Base-by-base conservation (phyloP, 1,284 basidiomycete genomes). In the Trichosporon asahii region DNA sequence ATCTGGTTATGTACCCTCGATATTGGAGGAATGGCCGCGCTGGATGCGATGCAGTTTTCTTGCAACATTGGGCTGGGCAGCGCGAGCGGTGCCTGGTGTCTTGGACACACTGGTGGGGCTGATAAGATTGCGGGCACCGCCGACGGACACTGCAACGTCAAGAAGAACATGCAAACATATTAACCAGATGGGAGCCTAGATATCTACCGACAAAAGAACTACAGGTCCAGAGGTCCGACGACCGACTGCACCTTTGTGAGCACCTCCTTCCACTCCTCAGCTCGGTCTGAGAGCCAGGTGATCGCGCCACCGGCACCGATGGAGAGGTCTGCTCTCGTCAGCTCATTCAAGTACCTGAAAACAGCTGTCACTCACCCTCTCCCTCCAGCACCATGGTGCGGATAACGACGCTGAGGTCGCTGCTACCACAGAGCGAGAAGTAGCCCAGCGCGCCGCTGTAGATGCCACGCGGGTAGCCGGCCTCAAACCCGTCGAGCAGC, bases 371-470 rank as follows among this genome's bases (percentile, higher is more conserved):
- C 79, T 76, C 60, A 80, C 79, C 66, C 14, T 85, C 84, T 27
- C 92, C 89, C 72, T 91, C 87, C 72, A 91, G 90, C 84, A 94
- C 90, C 78, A 94, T 93, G 66, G 94, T 97, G 63, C 96, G 90
- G 76, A 99, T 99, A 29, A 93, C 91, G n/a, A 99, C 95, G 14
- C 93, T 92, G 87, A 96, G 93, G 83, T 98, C 95, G 0, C 93
- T 90, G 23, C 90, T 88, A 1, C 95, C 95, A 49, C 94, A 90
- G 25, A 95, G 88, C 68, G 91, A 91, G 86, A 95, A 91, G 81
- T 95, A 98, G 0, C 96, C 96, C 71, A 96, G 90, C 7, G 93
- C 91, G 44, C 94, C 94, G n/a, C 95, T 98, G 80, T 99, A 99
- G 29, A 95, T 86, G 25, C 90, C 88, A 37, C 95, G 87, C 11